phyloP scores from a whole-genome alignment of 2,329 filamentous ascomycete species.

The Colletotrichum cuscutae region DNA sequence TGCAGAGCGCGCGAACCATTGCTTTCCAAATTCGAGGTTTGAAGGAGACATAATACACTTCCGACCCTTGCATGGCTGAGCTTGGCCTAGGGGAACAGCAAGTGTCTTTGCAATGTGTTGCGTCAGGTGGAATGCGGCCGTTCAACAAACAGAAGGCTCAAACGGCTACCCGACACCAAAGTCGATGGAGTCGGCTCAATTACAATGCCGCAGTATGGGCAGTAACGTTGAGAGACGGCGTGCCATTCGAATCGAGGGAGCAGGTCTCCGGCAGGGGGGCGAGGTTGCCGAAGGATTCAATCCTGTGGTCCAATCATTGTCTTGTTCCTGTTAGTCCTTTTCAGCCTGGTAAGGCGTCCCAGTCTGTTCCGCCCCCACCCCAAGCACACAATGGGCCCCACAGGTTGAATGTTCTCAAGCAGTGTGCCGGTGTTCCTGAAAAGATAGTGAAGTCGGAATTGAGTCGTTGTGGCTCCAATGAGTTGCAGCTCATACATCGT shows the following conservation, averaged over 20 bases:
- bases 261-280: neutral
- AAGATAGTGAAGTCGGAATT: neutral
- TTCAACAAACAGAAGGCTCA: neutral
- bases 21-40: neutral
- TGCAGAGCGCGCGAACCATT: neutral
- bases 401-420: neutral
- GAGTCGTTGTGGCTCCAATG: neutral
- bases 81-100: too few relatives aligned
- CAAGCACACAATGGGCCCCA: neutral
- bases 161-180: neutral
- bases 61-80: neutral
- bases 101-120: neutral
- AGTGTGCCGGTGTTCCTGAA: neutral
- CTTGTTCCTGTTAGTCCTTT: neutral
- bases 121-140: neutral
- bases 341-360: neutral
- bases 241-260: neutral
- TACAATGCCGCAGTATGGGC: neutral
- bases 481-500: neutral
- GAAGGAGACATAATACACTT: neutral
- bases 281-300: neutral
- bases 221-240: neutral
- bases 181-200: neutral
- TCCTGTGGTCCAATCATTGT: neutral
- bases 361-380: neutral